Evolutionary conservation across 495 filamentous ascomycete species (phyloP).

Genomic region (Pseudoneurospora amorphoporcata): DNA sequence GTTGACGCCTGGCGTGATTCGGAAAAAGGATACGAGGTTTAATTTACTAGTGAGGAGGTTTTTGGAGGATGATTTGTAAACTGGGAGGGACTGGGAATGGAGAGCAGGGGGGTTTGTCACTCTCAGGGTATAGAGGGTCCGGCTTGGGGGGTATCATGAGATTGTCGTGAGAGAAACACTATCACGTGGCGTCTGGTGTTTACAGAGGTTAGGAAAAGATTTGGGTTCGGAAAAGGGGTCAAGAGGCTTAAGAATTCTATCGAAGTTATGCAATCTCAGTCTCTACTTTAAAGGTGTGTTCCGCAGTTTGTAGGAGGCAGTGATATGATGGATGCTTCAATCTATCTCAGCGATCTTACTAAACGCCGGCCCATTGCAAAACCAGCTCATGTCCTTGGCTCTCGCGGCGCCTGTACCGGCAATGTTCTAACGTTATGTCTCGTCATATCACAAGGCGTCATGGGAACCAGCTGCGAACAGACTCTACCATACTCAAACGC

Average conservation of each 20-base stretch:
- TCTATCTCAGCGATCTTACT: neutral
- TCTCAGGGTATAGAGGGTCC: too few relatives aligned
- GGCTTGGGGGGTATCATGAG: neutral
- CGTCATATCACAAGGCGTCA: neutral
- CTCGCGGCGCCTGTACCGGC: neutral
- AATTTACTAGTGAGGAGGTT: conserved; percentile 37
- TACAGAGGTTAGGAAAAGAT: neutral
- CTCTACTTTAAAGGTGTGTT: too few relatives aligned
- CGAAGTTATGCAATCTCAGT: too few relatives aligned
- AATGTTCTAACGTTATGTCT: neutral
- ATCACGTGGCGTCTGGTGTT: neutral
- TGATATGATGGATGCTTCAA: neutral
- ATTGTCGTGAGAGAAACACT: neutral
- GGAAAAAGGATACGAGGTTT: conserved; percentile 31
- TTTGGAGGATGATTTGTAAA: conserved; percentile 28
- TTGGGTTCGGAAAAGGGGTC: neutral
- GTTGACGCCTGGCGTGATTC: conserved; percentile 27
- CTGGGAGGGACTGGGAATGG: neutral
- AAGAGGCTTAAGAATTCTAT: too few relatives aligned
- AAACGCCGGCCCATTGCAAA: neutral
- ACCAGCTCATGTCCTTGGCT: neutral
- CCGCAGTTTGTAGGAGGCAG: neutral
- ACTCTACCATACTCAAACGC: conserved; percentile 15
- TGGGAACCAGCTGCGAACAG: conserved; percentile 7
- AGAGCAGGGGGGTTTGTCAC: neutral